These are phyloP conservation scores for Phoma herbarum DNA, from an alignment of 2,329 filamentous ascomycete genomes.

Conservation along the genomic window DNA sequence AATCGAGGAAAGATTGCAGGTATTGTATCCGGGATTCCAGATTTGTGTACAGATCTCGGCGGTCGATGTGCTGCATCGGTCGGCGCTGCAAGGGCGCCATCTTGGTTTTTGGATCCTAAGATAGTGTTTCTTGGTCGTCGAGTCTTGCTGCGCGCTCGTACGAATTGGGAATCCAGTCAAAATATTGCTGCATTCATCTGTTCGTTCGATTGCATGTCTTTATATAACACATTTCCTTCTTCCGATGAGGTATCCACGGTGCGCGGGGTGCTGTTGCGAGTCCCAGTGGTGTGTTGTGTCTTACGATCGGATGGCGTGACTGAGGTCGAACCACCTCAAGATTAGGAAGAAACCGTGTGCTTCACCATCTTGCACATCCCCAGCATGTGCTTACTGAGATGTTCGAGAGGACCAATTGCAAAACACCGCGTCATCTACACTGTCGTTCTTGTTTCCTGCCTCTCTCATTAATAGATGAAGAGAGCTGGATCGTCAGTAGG, in stretches of 20 bases:
- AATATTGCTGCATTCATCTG: background rate
- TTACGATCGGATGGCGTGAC: slow-evolving; percentile 37
- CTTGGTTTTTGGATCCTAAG: background rate
- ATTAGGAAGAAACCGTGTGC: slow-evolving; percentile 1
- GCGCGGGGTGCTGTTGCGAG: slow-evolving; percentile 3
- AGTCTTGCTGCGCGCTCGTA: background rate
- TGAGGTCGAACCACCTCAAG: slow-evolving; percentile 24
- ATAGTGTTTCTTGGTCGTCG: background rate
- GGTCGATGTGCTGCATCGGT: slow-evolving; percentile 69
- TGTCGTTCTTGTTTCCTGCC: too few species aligned
- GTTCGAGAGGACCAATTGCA: too few species aligned
- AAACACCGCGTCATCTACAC: too few species aligned
- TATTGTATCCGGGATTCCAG: slow-evolving; percentile 75
- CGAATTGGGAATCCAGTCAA: background rate
- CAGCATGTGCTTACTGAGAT: background rate
- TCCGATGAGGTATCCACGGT: slow-evolving; percentile 5
- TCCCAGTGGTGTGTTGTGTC: slow-evolving; percentile 31
- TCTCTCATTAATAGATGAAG: background rate
- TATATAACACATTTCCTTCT: slow-evolving; percentile 12
- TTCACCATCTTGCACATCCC: background rate
- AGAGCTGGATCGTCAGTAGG: background rate
- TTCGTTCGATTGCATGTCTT: slow-evolving; percentile 9
- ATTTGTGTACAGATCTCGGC: slow-evolving; percentile 75
- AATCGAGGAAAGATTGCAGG: slow-evolving; percentile 79
- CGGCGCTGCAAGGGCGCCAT: slow-evolving; percentile 42